Evolutionary conservation across 2,329 filamentous ascomycete genomes (phyloP).

Genomic region (Dendryphion nanum): DNA sequence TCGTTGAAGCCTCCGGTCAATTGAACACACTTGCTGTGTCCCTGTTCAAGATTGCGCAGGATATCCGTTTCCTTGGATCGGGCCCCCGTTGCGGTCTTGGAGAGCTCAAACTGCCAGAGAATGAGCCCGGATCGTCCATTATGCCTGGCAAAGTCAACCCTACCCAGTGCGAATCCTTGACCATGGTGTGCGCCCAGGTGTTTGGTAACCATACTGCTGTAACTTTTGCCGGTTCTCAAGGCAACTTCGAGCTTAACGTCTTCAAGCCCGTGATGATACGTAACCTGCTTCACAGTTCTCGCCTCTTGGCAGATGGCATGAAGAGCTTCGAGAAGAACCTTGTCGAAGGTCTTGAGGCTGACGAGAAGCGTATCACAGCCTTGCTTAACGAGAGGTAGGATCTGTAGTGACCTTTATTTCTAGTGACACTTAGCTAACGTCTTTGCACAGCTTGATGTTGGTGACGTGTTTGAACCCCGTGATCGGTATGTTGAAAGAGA

Average conservation of each 20-base stretch:
- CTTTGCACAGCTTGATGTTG: conserved; percentile 74
- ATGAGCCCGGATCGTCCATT: conserved; percentile 96
- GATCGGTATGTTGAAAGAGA: conserved; percentile 65
- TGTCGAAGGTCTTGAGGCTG: conserved; percentile 81
- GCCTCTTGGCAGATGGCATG: conserved; percentile 90
- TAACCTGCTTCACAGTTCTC: conserved; percentile 89
- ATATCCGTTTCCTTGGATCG: conserved; percentile 94
- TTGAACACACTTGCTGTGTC: conserved; percentile 91
- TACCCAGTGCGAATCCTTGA: conserved; percentile 95
- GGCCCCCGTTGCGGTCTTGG: conserved; percentile 94
- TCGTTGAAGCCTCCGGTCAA: conserved; percentile 89
- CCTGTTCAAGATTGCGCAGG: conserved; percentile 97
- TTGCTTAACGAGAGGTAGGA: conserved; percentile 92
- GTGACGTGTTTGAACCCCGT: conserved; percentile 97
- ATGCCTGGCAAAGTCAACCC: conserved; percentile 99
- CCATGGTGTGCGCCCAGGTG: conserved; percentile 96
- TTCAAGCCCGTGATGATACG: conserved; percentile 97
- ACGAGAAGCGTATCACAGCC: conserved; percentile 85
- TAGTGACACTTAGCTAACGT: conserved; percentile 13
- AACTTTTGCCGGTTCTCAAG: conserved; percentile 93
- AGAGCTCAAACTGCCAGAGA: conserved; percentile 91
- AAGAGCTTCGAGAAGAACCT: conserved; percentile 92
- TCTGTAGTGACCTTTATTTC: background rate
- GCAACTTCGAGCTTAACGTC: conserved; percentile 98
- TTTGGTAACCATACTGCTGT: conserved; percentile 96